Evolutionary conservation across 1,139 yeast genomes (phyloP).

Genomic region (Candida mesenterica): DNA sequence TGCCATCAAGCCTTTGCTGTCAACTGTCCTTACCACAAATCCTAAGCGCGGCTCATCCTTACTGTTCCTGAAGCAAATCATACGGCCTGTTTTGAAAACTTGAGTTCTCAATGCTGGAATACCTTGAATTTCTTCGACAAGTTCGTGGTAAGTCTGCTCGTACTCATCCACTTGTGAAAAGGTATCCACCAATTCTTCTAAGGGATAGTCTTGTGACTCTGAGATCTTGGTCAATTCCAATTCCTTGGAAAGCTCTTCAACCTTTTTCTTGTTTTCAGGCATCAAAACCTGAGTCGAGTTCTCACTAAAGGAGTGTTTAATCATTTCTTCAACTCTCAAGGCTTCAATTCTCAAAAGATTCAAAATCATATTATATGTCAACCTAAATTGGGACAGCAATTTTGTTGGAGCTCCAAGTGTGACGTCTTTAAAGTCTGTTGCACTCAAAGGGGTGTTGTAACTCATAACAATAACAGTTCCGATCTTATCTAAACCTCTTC

Average conservation of each 20-base stretch:
- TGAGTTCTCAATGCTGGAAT: constrained; percentile 45
- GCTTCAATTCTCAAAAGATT: constrained; percentile 92
- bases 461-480: constrained; percentile 98
- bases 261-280: constrained; percentile 79
- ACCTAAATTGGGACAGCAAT: constrained; percentile 83
- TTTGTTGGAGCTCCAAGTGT: constrained; percentile 87
- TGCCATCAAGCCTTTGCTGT: constrained; percentile 27
- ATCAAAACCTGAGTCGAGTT: constrained; percentile 80
- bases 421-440: constrained; percentile 68
- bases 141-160: constrained; percentile 39
- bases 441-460: constrained; percentile 65
- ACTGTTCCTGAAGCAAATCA: constrained; percentile 56
- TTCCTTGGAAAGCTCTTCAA: constrained; percentile 51
- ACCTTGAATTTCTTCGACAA: constrained; percentile 48
- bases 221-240: constrained; percentile 40
- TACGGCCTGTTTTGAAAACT: constrained; percentile 55
- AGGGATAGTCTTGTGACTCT: constrained; percentile 35
- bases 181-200: constrained; percentile 43
- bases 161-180: constrained; percentile 47
- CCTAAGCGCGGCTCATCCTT: constrained; percentile 49
- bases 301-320: constrained; percentile 91
- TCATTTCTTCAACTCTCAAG: constrained; percentile 93
- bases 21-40: constrained; percentile 46
- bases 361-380: constrained; percentile 94
- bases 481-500: constrained; percentile 90